These are phyloP conservation scores for Ganoderma multipileum DNA, from an alignment of 1,284 basidiomycete species.

Conservation along the genomic window DNA sequence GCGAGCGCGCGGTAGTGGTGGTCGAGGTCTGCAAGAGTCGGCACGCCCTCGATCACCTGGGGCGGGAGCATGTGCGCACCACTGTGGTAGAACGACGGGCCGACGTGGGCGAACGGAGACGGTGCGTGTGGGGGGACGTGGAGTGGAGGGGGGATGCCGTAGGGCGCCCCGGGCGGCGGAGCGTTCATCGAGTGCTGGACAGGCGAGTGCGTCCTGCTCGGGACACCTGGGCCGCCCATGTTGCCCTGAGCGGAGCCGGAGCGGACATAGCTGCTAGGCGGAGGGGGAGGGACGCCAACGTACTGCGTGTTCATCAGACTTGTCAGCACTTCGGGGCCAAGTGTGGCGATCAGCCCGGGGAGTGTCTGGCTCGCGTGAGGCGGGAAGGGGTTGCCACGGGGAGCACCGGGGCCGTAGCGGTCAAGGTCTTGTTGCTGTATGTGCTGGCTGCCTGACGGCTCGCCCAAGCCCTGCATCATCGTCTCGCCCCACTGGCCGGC, in stretches of 20 bases:
- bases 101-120: conserved; percentile 21
- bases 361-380: conserved; percentile 61
- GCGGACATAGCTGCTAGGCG: conserved; percentile 55
- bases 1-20: conserved; percentile 69
- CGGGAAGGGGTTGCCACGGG: conserved; percentile 39
- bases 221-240: conserved; percentile 37
- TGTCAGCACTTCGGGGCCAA: conserved; percentile 42
- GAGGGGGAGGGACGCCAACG: conserved; percentile 41
- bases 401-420: conserved; percentile 36
- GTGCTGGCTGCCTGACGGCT: conserved; percentile 23
- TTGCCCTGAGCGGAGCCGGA: conserved; percentile 54
- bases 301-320: conserved; percentile 43
- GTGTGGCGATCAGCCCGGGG: conserved; percentile 60
- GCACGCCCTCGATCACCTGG: conserved; percentile 38
- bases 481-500: conserved; percentile 35
- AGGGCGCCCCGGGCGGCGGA: conserved; percentile 41
- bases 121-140: conserved; percentile 30
- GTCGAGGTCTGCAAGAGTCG: conserved; percentile 68
- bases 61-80: conserved; percentile 35
- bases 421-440: conserved; percentile 23
- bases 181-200: conserved; percentile 47
- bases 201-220: conserved; percentile 75
- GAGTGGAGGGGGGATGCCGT: conserved; percentile 38
- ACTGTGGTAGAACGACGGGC: conserved; percentile 34
- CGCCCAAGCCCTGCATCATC: conserved; percentile 34